Evolutionary conservation across 345 rosid species (phyloP), one percentile per base, ranked within the genome.

Genomic region (Gossypium rotundifolium): DNA sequence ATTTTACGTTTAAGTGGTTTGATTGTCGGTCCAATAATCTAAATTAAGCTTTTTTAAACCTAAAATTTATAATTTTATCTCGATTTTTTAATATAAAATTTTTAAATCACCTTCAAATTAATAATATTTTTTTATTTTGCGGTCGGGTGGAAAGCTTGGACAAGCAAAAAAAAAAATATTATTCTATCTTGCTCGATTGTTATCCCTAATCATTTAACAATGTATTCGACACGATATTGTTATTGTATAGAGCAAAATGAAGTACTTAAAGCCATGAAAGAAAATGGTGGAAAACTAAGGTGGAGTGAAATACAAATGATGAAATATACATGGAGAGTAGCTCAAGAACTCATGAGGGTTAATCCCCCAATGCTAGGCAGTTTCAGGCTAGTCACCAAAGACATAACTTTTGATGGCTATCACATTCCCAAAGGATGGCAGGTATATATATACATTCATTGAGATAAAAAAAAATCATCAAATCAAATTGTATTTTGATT

Each of bases 241-340:
- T 20, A 10, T 8, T 55, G 25, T 20, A 5, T 17, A 69, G 73
- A 69, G 55, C 73, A 69, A 69, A 69, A 51, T 29, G 73, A 52
- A 69, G 60, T 69, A 2, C 5, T 70, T 11, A 29, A 52, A 20
- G 61, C 73, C 25, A 52, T 52, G 23, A n/a, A 52, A 70, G 11
- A 25, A 29, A 70, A 52, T 52, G 73, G 40, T 2, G 73, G 73
- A 11, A 70, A 70, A 27, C 46, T 70, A 25, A 33, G 17, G 14
- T 70, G 73, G 73, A 70, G 11, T 52, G 73, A 52, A 70, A 70
- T 70, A 52, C 60, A 70, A 23, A 52, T 52, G 73, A 70, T 70
- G 61, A 70, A 9, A 70, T 70, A 70, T 70, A 52, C 73, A 17
- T 70, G 73, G 73, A 70, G 73, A 52, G 73, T 60, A 52, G 73